Conservation (phyloP, 305 asterid genomes). For the Solanum aculeatissimum region DNA sequence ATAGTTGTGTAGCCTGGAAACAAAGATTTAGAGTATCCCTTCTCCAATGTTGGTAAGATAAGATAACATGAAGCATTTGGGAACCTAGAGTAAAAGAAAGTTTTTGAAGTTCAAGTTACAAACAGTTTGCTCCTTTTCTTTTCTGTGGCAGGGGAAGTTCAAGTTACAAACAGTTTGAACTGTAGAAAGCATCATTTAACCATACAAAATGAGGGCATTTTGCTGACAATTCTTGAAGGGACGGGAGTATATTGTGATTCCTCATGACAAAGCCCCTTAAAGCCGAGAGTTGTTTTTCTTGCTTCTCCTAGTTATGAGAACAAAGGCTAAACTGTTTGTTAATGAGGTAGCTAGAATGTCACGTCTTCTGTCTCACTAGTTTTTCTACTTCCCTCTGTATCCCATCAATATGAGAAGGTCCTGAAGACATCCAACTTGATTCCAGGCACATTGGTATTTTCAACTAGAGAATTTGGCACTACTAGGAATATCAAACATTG, state of each 20-base stretch:
- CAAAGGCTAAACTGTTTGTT: not conserved
- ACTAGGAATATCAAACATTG: not conserved
- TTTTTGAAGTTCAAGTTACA: not conserved
- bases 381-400: not conserved
- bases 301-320: not conserved
- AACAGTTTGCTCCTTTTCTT: not conserved
- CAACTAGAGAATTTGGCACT: not conserved
- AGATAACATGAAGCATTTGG: not conserved
- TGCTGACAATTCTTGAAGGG: not conserved
- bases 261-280: not conserved
- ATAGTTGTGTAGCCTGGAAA: not conserved
- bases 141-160: not conserved
- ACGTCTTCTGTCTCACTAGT: not conserved
- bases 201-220: not conserved
- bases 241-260: not conserved
- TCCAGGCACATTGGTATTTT: not conserved
- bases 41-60: not conserved
- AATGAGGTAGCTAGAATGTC: not conserved
- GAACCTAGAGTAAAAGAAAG: not conserved
- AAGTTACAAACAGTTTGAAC: too few species aligned
- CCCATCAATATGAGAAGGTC: not conserved
- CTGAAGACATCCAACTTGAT: not conserved
- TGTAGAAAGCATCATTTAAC: not conserved
- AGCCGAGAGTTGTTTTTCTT: not conserved
- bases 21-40: not conserved